phyloP scores from a whole-genome alignment of 164 flowering plant species.

The Vitis amurensis region DNA sequence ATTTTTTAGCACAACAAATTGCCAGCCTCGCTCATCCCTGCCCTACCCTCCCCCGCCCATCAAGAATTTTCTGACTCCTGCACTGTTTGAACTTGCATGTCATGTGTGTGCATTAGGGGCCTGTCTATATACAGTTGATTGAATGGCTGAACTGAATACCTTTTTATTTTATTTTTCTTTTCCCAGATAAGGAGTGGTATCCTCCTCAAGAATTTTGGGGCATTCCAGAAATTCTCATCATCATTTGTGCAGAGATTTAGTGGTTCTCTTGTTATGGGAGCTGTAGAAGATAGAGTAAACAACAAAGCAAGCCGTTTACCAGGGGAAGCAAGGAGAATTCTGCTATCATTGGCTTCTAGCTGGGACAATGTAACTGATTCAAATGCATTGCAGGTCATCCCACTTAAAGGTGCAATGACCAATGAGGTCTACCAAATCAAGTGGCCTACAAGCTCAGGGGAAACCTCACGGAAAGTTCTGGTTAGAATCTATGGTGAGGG shows the following conservation, averaged over 20 bases:
- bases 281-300: conserved; percentile 10
- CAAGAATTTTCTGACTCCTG: too few relatives aligned
- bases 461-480: conserved; percentile 50
- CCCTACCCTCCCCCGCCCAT: too few relatives aligned
- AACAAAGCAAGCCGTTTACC: conserved; percentile 39
- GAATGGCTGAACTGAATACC: not conserved
- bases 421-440: conserved; percentile 77
- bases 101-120: too few relatives aligned
- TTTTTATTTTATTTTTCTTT: not conserved
- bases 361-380: conserved; percentile 65
- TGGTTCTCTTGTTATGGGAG: conserved; percentile 24
- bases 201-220: not conserved
- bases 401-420: conserved; percentile 87
- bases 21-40: too few relatives aligned
- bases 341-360: conserved; percentile 53
- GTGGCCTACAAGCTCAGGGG: conserved; percentile 53
- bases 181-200: not conserved
- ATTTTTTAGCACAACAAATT: too few relatives aligned
- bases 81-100: too few relatives aligned
- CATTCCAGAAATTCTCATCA: not conserved
- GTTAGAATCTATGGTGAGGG: conserved; percentile 84
- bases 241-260: not conserved
- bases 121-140: too few relatives aligned
- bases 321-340: conserved; percentile 45
- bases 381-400: conserved; percentile 54